Percentiles rank a stretch among this genome's conserved stretches.
Evolutionary conservation across 2,329 filamentous ascomycete genomes (phyloP).

Genomic region (Pestalotiopsis fici): DNA sequence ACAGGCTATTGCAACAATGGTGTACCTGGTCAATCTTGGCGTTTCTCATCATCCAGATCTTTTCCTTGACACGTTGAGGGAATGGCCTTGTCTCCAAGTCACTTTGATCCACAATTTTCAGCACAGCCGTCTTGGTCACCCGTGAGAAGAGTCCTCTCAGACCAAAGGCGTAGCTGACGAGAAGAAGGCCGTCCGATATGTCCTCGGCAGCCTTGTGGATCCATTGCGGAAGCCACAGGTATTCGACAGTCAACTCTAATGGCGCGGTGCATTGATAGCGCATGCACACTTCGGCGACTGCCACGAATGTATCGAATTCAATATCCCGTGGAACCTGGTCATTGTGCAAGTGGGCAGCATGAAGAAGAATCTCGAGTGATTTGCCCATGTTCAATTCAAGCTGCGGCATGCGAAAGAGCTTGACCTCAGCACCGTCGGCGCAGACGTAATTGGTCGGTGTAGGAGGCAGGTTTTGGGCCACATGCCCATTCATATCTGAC

Average conservation of each 20-base stretch:
- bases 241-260: conserved; percentile 50
- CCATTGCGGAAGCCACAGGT: conserved; percentile 54
- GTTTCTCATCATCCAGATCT: conserved; percentile 47
- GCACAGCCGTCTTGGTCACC: conserved; percentile 49
- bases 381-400: conserved; percentile 42
- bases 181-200: conserved; percentile 49
- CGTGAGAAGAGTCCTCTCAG: conserved; percentile 47
- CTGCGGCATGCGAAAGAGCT: conserved; percentile 55
- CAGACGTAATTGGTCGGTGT: conserved; percentile 36
- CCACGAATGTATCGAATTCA: conserved; percentile 50
- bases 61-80: conserved; percentile 48
- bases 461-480: conserved; percentile 27
- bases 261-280: conserved; percentile 53
- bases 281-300: conserved; percentile 51
- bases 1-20: conserved; percentile 41
- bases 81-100: conserved; percentile 45
- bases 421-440: conserved; percentile 44
- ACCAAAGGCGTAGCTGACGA: conserved; percentile 56
- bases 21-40: conserved; percentile 54
- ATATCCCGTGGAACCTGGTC: conserved; percentile 46
- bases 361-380: conserved; percentile 46
- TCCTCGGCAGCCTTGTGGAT: conserved; percentile 47
- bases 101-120: conserved; percentile 44
- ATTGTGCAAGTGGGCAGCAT: conserved; percentile 53
- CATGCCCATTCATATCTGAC: neutral